Evolutionary conservation across 352 stramenopile species (phyloP).

Genomic region (Thalassiosira hispida): DNA sequence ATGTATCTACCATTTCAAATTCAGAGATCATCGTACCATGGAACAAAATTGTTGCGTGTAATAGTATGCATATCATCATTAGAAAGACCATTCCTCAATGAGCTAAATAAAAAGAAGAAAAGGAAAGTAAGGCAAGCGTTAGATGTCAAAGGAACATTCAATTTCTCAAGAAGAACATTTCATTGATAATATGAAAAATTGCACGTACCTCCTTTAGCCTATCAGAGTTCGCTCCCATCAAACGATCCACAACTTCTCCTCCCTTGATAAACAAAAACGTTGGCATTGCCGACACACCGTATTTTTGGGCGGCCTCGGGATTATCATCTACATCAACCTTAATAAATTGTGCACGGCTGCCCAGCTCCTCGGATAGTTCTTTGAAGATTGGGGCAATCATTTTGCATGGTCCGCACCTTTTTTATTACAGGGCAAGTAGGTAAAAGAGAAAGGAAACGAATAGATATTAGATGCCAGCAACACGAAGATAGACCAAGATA

Average conservation of each 20-base stretch:
- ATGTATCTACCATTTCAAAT: too few relatives aligned
- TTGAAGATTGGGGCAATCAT: slow-evolving; percentile 79
- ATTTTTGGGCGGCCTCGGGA: slow-evolving; percentile 82
- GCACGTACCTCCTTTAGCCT: slow-evolving; percentile 57
- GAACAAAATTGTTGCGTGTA: too few relatives aligned
- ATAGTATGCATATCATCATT: neutral
- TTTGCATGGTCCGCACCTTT: slow-evolving; percentile 78
- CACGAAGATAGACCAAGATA: too few relatives aligned
- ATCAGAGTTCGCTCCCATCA: slow-evolving; percentile 76
- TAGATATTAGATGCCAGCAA: slow-evolving; percentile 5
- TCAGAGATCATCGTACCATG: too few relatives aligned
- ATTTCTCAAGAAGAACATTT: neutral
- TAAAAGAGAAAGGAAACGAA: slow-evolving; percentile 12
- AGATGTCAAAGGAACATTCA: neutral
- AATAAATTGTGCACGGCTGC: slow-evolving; percentile 75
- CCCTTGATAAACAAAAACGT: slow-evolving; percentile 87
- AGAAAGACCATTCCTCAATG: slow-evolving; percentile 2
- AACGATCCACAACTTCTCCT: slow-evolving; percentile 76
- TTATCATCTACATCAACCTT: slow-evolving; percentile 89
- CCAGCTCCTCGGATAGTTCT: slow-evolving; percentile 62
- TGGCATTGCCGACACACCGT: slow-evolving; percentile 84
- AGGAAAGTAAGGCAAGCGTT: neutral
- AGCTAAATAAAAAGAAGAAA: neutral
- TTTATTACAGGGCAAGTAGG: slow-evolving; percentile 8
- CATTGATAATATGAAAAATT: neutral